Evolutionary conservation across 2,329 filamentous ascomycete genomes (phyloP), one percentile per base, ranked within the genome.

Genomic region (Colletotrichum higginsianum): DNA sequence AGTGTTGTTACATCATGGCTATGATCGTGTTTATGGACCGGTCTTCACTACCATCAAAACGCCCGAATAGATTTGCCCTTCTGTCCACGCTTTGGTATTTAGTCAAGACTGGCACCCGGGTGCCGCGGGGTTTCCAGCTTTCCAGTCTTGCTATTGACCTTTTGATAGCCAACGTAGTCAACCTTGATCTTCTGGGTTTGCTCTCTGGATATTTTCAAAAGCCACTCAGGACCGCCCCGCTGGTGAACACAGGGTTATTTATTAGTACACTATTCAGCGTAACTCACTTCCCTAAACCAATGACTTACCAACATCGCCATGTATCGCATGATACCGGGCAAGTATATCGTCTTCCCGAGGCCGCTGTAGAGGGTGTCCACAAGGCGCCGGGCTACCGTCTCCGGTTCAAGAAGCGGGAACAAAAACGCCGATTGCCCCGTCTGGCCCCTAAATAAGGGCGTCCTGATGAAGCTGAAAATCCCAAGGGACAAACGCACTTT

Each of bases 381-480:
- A 30, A 81, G 73, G 0, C 71, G 58, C 53, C 79, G 75, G 30
- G 75, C 75, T 0, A 80, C 80, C 4, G 76, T 77, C 30, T 79
- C 77, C 2, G 79, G 75, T 23, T 81, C 75, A 11, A 82, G 44
- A 15, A 81, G 42, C 4, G 79, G 79, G 6, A 77, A 72, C 2
- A 79, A 8, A 23, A 81, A 80, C 42, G 76, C 61, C 21, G 73
- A 72, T 46, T 77, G 72, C 6, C 71, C 71, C 3, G 76, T 75
- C 13, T 74, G 65, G 11, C 77, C 76, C 18, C 72, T 72, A 47
- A 80, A 63, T 6, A 80, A 67, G 11, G 79, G 79, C 15, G 79
- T 81, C 15, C 73, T 74, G 68, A 79, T 76, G 60, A 80, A 81
- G 61, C 77, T 75, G 57, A 78, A 75, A 13, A 80, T 75, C 2